Evolutionary conservation across 225 moss, liverwort and hornwort genomes (phyloP), one percentile per base, ranked within the genome.

Genomic region (Ulota crispa): DNA sequence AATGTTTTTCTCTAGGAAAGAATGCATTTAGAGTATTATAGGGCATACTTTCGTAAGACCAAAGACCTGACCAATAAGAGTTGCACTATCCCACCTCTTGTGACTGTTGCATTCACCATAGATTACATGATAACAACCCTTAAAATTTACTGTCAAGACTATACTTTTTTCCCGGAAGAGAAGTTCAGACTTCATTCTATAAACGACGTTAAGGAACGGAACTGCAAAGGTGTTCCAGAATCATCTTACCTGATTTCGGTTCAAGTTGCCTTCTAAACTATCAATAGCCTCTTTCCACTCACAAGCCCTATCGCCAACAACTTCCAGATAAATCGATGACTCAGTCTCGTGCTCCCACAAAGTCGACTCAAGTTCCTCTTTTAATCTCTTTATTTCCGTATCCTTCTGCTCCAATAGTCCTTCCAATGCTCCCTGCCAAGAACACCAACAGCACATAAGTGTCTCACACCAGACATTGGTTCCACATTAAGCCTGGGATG

Each of bases 251-350:
- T 88, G 73, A 64, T 86, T 88, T 69, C 82, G 84, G 65, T 52
- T 86, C 21, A 80, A 78, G 72, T 88, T 84, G 42, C 77, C 82
- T 77, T 77, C 76, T 72, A 82, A 80, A 80, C 64, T 69, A 24
- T 86, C 84, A 64, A 88, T 79, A 26, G 65, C 73, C 26, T 91
- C 88, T 64, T 82, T 82, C 88, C 90, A 86, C 54, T 91, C 86
- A 81, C 86, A 84, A 60, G 88, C 84, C 66, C 84, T 82, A 68
- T 84, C 86, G 20, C 86, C 79, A 55, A 83, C 83, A 81, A 88
- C 84, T 84, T 88, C 90, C 74, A 86, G 75, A 76, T 82, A 90
- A 34, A 86, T 90, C 68, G 66, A 86, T 47, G 88, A 81, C 64
- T 86, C 86, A 24, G 77, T 80, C 79, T 90, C 86, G 72, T 86